These are phyloP conservation scores for Metschnikowia picachoensis DNA, from an alignment of 805 yeast genomes.

Conservation along the genomic window DNA sequence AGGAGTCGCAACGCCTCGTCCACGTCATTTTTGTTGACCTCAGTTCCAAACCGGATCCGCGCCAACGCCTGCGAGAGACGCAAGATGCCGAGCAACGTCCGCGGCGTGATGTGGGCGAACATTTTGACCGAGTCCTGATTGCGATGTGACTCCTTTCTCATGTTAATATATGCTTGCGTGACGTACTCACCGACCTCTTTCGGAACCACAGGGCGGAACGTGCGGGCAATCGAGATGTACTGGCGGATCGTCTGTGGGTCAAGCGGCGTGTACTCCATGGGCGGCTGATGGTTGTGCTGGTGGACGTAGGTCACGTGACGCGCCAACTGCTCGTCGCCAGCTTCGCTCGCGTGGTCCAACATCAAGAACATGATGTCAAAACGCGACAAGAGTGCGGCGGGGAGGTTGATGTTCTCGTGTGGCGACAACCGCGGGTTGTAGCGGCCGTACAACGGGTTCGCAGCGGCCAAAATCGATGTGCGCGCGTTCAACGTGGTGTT, in stretches of 20 bases:
- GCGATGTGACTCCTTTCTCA: conserved; percentile 86
- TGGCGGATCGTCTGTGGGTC: conserved; percentile 81
- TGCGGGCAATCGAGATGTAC: conserved; percentile 77
- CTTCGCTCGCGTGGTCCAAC: conserved; percentile 78
- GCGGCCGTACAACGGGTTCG: conserved; percentile 95
- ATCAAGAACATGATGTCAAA: conserved; percentile 87
- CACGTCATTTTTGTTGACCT: conserved; percentile 74
- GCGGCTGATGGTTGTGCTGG: conserved; percentile 87
- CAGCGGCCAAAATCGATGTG: conserved; percentile 94
- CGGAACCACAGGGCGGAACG: conserved; percentile 80
- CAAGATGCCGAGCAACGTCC: conserved; percentile 86
- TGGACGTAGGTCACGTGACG: conserved; percentile 94
- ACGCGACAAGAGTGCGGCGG: conserved; percentile 93
- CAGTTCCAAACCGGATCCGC: conserved; percentile 72
- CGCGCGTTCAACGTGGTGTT: conserved; percentile 94
- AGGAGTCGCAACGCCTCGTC: conserved; percentile 91
- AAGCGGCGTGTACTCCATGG: conserved; percentile 66
- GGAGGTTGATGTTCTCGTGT: conserved; percentile 90
- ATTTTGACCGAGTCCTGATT: conserved; percentile 73
- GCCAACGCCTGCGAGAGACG: conserved; percentile 95
- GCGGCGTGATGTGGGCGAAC: conserved; percentile 91
- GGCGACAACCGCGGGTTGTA: conserved; percentile 90
- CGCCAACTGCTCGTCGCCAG: conserved; percentile 81
- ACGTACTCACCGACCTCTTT: conserved; percentile 82
- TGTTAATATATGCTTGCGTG: conserved; percentile 77